phyloP scores from a whole-genome alignment of 225 moss, liverwort and hornwort species.

The Marchantia polymorpha region DNA sequence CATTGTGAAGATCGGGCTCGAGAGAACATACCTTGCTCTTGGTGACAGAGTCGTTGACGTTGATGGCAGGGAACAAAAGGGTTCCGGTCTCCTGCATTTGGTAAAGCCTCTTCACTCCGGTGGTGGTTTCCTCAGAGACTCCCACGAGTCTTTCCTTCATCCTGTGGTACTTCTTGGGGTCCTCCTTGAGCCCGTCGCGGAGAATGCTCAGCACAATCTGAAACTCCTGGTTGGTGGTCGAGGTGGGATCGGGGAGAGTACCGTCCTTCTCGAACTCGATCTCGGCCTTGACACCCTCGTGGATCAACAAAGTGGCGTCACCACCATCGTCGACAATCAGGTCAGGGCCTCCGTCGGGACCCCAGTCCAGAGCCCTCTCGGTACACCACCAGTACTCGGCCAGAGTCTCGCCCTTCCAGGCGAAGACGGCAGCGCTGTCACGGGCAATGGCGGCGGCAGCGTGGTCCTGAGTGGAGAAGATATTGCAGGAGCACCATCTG shows the following conservation, averaged over 20 bases:
- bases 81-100: slow-evolving; percentile 79
- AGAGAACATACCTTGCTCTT: slow-evolving; percentile 85
- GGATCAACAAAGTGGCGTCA: slow-evolving; percentile 84
- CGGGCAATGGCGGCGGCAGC: slow-evolving; percentile 84
- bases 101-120: slow-evolving; percentile 91
- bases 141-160: slow-evolving; percentile 86
- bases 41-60: slow-evolving; percentile 92
- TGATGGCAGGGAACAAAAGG: slow-evolving; percentile 83
- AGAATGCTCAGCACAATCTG: slow-evolving; percentile 75
- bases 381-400: slow-evolving; percentile 99
- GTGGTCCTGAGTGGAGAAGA: slow-evolving; percentile 95
- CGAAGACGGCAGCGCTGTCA: slow-evolving; percentile 90
- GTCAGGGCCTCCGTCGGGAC: slow-evolving; percentile 78
- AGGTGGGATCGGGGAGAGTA: slow-evolving; percentile 59
- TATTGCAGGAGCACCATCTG: slow-evolving; percentile 97
- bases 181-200: slow-evolving; percentile 79
- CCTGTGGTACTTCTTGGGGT: slow-evolving; percentile 80
- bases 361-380: slow-evolving; percentile 91
- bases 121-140: slow-evolving; percentile 95
- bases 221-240: slow-evolving; percentile 86
- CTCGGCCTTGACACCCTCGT: slow-evolving; percentile 98
- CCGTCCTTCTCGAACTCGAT: slow-evolving; percentile 81
- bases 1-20: slow-evolving; percentile 71
- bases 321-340: slow-evolving; percentile 97
- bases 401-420: slow-evolving; percentile 98